Base-by-base conservation (phyloP, 768 basidiomycete genomes). In the Tylopilus sp. region DNA sequence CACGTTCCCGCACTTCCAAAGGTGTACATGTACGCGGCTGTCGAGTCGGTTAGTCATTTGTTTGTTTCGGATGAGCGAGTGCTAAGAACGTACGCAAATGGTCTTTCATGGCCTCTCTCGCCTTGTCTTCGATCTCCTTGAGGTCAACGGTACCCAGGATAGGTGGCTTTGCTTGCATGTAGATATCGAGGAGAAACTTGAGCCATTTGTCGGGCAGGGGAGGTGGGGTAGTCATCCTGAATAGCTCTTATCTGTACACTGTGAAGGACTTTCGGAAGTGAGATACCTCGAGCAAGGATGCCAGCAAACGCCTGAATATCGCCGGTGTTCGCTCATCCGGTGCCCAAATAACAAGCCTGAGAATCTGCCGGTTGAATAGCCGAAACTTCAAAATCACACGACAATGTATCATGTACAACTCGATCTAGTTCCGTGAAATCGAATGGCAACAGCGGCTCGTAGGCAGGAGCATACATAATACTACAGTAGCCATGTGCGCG, bases 21-120 rank as follows among this genome's bases (percentile, higher is more conserved):
- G 3, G 85, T 83, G 60, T 91, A 94, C 70, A 81, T 74, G 71
- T 84, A 94, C 9, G 87, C 76, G 69, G 50, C 82, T 88, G n/a
- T 75, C 9, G 15, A 22, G 12, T 13, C 5, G n/a, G 43, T 57
- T 23, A 43, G 26, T 3, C 38, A 28, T 30, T n/a, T 6, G 18
- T 7, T 9, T n/a, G n/a, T n/a, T n/a, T n/a, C n/a, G n/a, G 3
- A 18, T 3, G 11, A 9, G 41, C 4, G 26, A 12, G 15, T 22
- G 11, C n/a, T 7, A 6, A 3, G 9, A 64, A 64, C 77, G 46
- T 60, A 81, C 86, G 77, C 41, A 73, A 71, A 51, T 79, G 69
- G 48, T 82, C 72, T 60, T 83, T 83, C 56, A 84, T 72, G 33
- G 70, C 79, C 58, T 88, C 81, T 57, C 73, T 75, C 4, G 86